Evolutionary conservation across 192 early-diverging fungal species (phyloP).

Genomic region (Backusella macrospora): DNA sequence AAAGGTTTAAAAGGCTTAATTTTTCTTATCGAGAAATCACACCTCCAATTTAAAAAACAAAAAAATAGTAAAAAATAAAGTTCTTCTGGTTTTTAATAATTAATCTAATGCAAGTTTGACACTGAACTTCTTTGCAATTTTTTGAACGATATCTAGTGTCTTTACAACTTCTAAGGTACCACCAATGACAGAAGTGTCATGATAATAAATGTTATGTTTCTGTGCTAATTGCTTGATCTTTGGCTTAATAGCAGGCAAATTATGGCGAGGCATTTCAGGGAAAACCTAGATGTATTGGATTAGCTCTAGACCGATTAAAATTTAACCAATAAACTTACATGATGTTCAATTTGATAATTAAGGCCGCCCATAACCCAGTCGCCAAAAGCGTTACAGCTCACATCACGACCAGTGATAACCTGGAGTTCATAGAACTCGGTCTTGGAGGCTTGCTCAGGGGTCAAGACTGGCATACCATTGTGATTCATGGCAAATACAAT

Average conservation of each 20-base stretch:
- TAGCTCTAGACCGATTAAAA: not conserved
- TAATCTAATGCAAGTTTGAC: constrained; percentile 29
- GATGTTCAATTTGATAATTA: constrained; percentile 90
- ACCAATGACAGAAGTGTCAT: constrained; percentile 19
- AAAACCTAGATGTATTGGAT: constrained; percentile 52
- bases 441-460: constrained; percentile 59
- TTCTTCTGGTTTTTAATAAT: constrained; percentile 2
- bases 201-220: constrained; percentile 25
- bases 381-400: constrained; percentile 55
- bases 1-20: no score
- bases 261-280: constrained; percentile 79
- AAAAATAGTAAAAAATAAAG: not conserved
- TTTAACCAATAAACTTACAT: constrained; percentile 46
- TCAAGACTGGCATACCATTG: constrained; percentile 83
- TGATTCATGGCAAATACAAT: constrained; percentile 83
- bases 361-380: constrained; percentile 85
- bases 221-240: constrained; percentile 61
- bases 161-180: constrained; percentile 39
- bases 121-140: constrained; percentile 26
- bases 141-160: constrained; percentile 37
- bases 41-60: constrained; percentile 16
- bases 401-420: constrained; percentile 78
- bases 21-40: constrained; percentile 45
- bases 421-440: constrained; percentile 79
- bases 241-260: constrained; percentile 63